phyloP scores from a whole-genome alignment of 2,329 filamentous ascomycete species.

The Leptoxyphium fumago region DNA sequence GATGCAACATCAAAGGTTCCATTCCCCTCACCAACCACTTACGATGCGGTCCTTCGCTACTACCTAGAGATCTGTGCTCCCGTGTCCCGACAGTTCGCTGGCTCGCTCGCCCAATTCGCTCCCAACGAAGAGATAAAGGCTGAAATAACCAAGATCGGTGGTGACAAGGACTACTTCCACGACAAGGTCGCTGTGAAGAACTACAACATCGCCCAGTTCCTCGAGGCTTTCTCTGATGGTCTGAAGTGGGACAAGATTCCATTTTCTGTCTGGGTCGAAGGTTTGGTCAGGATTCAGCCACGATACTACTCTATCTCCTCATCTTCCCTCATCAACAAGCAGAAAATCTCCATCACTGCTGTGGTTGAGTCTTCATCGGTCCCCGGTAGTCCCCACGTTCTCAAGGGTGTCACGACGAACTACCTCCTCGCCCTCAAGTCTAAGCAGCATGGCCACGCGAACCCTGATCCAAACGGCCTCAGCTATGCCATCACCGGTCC shows the following conservation, averaged over 20 bases:
- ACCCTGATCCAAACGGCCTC: constrained; percentile 68
- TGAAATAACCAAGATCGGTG: constrained; percentile 77
- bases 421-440: constrained; percentile 90
- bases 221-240: constrained; percentile 57
- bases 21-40: constrained; percentile 93
- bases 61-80: constrained; percentile 94
- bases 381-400: constrained; percentile 59
- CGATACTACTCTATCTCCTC: constrained; percentile 99
- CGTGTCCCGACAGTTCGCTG: constrained; percentile 88
- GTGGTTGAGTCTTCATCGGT: constrained; percentile 76
- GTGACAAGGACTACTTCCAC: constrained; percentile 91
- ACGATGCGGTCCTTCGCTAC: constrained; percentile 83
- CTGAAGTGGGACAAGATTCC: constrained; percentile 72
- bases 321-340: constrained; percentile 81
- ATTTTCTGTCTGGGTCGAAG: constrained; percentile 90
- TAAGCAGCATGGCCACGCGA: constrained; percentile 80
- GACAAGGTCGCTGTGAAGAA: constrained; percentile 66
- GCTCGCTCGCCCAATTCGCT: constrained; percentile 75
- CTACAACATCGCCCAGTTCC: constrained; percentile 78
- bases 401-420: constrained; percentile 94
- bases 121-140: constrained; percentile 72
- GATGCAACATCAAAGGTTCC: constrained; percentile 95
- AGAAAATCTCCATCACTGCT: constrained; percentile 89
- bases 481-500: constrained; percentile 80
- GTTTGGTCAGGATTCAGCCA: constrained; percentile 85